Conservation (phyloP, 768 basidiomycete genomes). For the Lactarius hatsudake region DNA sequence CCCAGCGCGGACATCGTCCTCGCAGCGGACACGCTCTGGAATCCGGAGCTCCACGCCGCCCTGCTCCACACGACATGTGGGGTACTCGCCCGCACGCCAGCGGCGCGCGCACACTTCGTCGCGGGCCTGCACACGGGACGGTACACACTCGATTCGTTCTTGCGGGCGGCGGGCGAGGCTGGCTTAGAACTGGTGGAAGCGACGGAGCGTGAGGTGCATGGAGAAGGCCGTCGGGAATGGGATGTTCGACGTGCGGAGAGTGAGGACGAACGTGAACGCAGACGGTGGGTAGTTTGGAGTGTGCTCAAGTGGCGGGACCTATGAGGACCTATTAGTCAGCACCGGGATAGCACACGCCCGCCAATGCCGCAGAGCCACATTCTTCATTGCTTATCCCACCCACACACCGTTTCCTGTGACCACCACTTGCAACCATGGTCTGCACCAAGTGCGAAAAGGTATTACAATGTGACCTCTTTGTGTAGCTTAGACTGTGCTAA, state of each 20-base stretch:
- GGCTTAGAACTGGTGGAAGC: slow-evolving; percentile 48
- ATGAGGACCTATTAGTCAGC: slow-evolving; percentile 6
- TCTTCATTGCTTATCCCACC: neutral
- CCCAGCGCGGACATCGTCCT: slow-evolving; percentile 50
- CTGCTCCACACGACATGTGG: slow-evolving; percentile 52
- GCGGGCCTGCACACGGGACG: slow-evolving; percentile 76
- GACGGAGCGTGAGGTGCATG: slow-evolving; percentile 48
- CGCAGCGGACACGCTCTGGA: slow-evolving; percentile 80
- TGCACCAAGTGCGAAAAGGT: slow-evolving; percentile 85
- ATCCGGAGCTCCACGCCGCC: slow-evolving; percentile 52
- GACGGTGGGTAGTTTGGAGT: slow-evolving; percentile 73
- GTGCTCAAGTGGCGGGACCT: slow-evolving; percentile 21
- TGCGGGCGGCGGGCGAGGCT: slow-evolving; percentile 38
- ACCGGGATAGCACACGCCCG: neutral
- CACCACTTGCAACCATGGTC: slow-evolving; percentile 56
- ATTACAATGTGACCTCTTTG: neutral
- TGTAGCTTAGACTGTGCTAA: slow-evolving; percentile 29
- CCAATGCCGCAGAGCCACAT: neutral
- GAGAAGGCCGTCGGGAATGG: slow-evolving; percentile 47
- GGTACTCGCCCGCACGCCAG: slow-evolving; percentile 43
- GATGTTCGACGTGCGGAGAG: slow-evolving; percentile 45
- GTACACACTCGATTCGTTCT: slow-evolving; percentile 65
- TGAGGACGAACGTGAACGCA: slow-evolving; percentile 66
- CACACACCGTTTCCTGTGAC: too few relatives aligned
- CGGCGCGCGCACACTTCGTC: slow-evolving; percentile 60